Evolutionary conservation across 2,329 filamentous ascomycete genomes (phyloP).

Genomic region (Pyrenophora graminea): DNA sequence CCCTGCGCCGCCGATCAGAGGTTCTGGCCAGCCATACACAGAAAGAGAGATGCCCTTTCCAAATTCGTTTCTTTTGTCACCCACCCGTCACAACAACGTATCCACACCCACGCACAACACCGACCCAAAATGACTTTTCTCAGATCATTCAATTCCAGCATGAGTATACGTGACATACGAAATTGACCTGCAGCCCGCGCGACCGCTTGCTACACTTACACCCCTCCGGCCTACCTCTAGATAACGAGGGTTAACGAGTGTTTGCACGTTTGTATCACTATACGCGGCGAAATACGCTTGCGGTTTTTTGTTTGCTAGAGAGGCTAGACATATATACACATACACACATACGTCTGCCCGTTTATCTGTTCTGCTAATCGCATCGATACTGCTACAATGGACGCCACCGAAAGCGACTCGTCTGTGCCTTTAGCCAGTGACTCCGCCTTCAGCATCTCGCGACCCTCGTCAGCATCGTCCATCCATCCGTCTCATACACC

Average conservation of each 20-base stretch:
- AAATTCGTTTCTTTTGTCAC: neutral
- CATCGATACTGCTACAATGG: constrained; percentile 12
- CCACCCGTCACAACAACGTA: no score
- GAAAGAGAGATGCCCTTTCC: no score
- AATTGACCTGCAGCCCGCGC: constrained; percentile 26
- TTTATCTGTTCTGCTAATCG: constrained; percentile 5
- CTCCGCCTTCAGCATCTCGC: constrained; percentile 20
- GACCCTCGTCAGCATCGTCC: constrained; percentile 20
- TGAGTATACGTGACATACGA: constrained; percentile 41
- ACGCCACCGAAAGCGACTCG: constrained; percentile 11
- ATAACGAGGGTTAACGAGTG: neutral
- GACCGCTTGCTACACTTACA: constrained; percentile 6
- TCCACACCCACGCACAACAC: neutral
- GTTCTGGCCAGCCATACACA: neutral
- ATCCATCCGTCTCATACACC: constrained; percentile 6
- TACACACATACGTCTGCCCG: neutral
- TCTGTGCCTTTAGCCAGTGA: constrained; percentile 14
- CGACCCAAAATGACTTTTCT: constrained; percentile 30
- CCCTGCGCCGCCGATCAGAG: no score
- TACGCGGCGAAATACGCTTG: constrained; percentile 1
- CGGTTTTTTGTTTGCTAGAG: constrained; percentile 1
- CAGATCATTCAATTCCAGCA: constrained; percentile 28
- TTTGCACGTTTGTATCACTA: constrained; percentile 1
- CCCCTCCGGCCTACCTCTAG: neutral
- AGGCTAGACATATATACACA: neutral